A percentile compares a stretch with the other conserved stretches of the same genome.
phyloP scores from a whole-genome alignment of 805 yeast species.

The Teunomyces kruisii region DNA sequence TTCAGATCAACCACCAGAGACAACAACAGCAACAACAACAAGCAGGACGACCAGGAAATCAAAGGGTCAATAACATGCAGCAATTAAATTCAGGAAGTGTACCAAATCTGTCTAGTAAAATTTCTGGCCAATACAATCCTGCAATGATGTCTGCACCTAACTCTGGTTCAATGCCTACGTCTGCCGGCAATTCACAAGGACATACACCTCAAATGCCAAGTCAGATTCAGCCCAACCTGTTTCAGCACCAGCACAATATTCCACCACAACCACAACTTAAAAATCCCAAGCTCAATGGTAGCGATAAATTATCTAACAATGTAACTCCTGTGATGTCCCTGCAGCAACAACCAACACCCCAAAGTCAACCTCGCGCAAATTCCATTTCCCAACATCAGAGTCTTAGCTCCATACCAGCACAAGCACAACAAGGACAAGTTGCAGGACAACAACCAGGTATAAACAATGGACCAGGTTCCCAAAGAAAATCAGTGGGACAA shows the following conservation, averaged over 20 bases:
- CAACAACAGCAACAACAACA: conserved; percentile 12
- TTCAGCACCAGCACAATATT: conserved; percentile 2
- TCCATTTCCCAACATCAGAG: conserved; percentile 6
- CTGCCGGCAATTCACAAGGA: conserved; percentile 22
- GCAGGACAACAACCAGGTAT: conserved; percentile 5
- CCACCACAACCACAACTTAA: conserved; percentile 6
- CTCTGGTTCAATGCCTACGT: conserved; percentile 23
- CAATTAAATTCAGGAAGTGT: conserved; percentile 12
- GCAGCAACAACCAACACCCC: conserved; percentile 25
- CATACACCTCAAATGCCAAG: conserved; percentile 32
- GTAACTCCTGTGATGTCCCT: conserved; percentile 24
- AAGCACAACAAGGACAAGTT: conserved; percentile 1
- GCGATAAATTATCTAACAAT: conserved; percentile 15
- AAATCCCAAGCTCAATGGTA: conserved; percentile 6
- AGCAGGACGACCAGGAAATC: conserved; percentile 17
- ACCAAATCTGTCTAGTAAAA: conserved; percentile 7
- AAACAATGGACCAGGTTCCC: background rate
- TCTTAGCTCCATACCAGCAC: conserved; percentile 5
- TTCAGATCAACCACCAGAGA: conserved; percentile 9
- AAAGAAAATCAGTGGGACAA: conserved; percentile 1
- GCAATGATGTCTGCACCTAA: conserved; percentile 17
- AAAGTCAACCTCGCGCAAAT: conserved; percentile 16
- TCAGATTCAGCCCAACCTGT: conserved; percentile 19
- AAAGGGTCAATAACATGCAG: conserved; percentile 19
- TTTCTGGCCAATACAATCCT: conserved; percentile 12